These are phyloP conservation scores for Crotalaria pallida DNA, from an alignment of 306 rosid genomes.

Conservation along the genomic window DNA sequence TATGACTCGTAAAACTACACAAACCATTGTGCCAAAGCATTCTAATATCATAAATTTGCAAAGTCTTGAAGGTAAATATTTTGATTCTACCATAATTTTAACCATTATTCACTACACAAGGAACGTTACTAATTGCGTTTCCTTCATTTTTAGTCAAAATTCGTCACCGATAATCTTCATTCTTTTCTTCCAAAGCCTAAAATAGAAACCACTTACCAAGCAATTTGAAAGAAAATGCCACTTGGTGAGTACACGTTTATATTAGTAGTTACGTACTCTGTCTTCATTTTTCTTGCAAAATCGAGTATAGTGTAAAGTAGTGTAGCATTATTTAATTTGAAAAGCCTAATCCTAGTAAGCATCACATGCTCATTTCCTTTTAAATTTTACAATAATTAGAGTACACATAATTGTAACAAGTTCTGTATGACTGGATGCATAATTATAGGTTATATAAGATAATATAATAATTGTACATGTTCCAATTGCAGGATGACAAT, in stretches of 20 bases:
- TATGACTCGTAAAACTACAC: too few species aligned
- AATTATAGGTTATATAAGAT: not conserved
- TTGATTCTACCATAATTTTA: too few species aligned
- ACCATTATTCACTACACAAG: too few species aligned
- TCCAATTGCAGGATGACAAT: slow-evolving; percentile 40
- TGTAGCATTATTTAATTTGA: not conserved
- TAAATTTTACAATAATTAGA: not conserved
- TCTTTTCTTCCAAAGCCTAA: not conserved
- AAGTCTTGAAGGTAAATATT: too few species aligned
- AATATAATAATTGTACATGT: not conserved
- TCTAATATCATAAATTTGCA: too few species aligned
- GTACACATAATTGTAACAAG: not conserved
- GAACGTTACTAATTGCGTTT: too few species aligned
- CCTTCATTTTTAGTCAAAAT: too few species aligned
- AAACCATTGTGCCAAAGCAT: too few species aligned
- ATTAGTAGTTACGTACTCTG: not conserved
- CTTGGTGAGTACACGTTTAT: not conserved
- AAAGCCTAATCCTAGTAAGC: not conserved
- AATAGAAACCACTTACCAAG: not conserved
- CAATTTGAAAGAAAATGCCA: not conserved
- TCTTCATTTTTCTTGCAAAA: not conserved
- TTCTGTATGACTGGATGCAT: not conserved
- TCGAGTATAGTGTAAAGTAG: not conserved
- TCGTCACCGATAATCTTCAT: too few species aligned
- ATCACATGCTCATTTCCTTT: not conserved